Base-by-base conservation (phyloP, 2,329 filamentous ascomycete species). In the Colletotrichum lupini region DNA sequence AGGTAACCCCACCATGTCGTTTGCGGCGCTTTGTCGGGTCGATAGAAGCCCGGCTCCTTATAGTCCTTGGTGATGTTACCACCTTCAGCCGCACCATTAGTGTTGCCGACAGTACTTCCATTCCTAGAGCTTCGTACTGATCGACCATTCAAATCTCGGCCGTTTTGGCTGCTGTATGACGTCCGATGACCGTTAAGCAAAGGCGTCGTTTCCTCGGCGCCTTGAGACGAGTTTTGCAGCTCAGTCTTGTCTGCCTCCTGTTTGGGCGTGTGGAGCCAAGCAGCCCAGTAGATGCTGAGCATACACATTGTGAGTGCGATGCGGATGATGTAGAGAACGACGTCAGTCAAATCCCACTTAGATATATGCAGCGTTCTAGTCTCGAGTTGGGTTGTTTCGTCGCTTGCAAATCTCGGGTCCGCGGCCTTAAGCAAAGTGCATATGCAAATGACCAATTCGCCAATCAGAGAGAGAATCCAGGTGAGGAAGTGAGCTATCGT, bases 1-100 rank as follows among this genome's bases (percentile, higher is more conserved):
- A 98, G 86, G 81, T 99, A 99, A 80, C 98, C 95, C 91, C 94
- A 97, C 97, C 97, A 99, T 65, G 92, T 97, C 77, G 94, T 95
- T 77, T 94, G 93, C 3, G 95, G 95, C 9, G 95, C 90, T 76
- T 94, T 96, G 49, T 93, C 93, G 2, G 95, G 95, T 77, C 96
- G 93, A 81, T 97, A 97, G 87, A 97, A 98, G 6, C 94, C 94
- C 11, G 93, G 91, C 28, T 91, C 90, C 57, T 68, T 68, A 64
- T 91, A 89, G 71, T 94, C 92, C 74, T 85, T 86, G 67, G 78
- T 76, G 52, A 67, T 74, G 61, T 82, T 78, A 53, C 80, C 81
- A 42, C 84, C 85, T 77, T 87, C 87, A 74, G 86, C 84, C 73
- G 79, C 76, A 59, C 81, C 77, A 30, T 79, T 78, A 77, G 74